Evolutionary conservation across 2,329 filamentous ascomycete genomes (phyloP).

Genomic region (Trichoderma semiorbis): DNA sequence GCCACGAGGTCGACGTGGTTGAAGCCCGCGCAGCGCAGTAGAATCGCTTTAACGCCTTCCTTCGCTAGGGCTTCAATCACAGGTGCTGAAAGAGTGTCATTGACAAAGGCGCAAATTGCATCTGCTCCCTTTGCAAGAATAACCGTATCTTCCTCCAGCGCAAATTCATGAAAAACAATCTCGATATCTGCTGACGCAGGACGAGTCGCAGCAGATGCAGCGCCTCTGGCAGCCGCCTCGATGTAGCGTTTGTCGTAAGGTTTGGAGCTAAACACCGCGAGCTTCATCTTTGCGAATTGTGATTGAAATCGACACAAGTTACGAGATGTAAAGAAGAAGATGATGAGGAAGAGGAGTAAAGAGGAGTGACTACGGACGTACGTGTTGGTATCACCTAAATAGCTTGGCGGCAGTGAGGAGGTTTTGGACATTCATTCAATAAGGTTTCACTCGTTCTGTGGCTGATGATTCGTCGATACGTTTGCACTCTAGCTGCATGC

Average conservation of each 20-base stretch:
- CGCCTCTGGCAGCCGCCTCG: constrained; percentile 26
- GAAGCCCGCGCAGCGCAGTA: constrained; percentile 65
- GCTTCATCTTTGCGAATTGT: constrained; percentile 42
- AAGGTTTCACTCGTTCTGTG: neutral
- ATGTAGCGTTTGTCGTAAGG: constrained; percentile 59
- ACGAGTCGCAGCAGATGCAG: constrained; percentile 26
- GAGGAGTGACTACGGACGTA: neutral
- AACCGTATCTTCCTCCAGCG: constrained; percentile 54
- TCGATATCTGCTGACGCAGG: constrained; percentile 33
- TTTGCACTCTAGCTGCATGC: neutral
- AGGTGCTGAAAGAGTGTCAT: constrained; percentile 52
- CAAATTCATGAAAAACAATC: constrained; percentile 56
- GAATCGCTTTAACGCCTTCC: constrained; percentile 53
- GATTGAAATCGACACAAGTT: neutral
- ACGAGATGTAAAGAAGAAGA: neutral
- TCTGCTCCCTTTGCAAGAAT: constrained; percentile 49
- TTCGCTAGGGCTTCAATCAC: constrained; percentile 50
- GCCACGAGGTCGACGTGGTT: constrained; percentile 62
- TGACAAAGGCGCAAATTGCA: constrained; percentile 67
- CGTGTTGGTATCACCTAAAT: neutral
- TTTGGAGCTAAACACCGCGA: constrained; percentile 64
- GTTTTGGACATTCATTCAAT: neutral
- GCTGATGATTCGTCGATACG: constrained; percentile 4
- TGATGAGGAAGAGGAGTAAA: neutral
- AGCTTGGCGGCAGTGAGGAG: constrained; percentile 8